A percentile compares a stretch with the other conserved stretches of the same genome.
These are phyloP conservation scores for Ocimum tenuiflorum DNA, from an alignment of 257 asterid genomes.

Conservation along the genomic window DNA sequence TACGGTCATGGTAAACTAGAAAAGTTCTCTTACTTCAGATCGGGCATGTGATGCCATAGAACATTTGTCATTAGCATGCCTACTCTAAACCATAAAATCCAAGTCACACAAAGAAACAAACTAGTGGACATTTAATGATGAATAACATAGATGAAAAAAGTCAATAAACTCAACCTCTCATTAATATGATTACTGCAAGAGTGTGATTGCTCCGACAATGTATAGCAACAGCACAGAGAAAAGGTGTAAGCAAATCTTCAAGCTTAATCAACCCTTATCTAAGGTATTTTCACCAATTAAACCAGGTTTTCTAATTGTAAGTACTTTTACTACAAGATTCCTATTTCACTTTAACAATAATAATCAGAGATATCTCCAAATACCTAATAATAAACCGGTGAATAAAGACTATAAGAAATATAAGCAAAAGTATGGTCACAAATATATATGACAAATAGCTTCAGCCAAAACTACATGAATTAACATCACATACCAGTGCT, in stretches of 20 bases:
- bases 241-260: neutral
- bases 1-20: neutral
- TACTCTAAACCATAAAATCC: neutral
- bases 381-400: neutral
- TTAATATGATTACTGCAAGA: neutral
- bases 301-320: neutral
- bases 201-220: neutral
- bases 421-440: neutral
- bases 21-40: neutral
- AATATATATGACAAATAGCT: neutral
- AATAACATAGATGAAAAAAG: neutral
- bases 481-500: conserved; percentile 60
- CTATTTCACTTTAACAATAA: neutral
- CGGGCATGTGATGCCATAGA: neutral
- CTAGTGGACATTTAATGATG: neutral
- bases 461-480: conserved; percentile 6
- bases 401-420: conserved; percentile 5
- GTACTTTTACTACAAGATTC: neutral
- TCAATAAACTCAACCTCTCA: neutral
- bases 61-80: neutral
- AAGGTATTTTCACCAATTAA: neutral
- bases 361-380: neutral
- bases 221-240: neutral
- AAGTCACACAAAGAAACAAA: neutral
- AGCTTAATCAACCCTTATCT: conserved; percentile 3